Percentiles rank a stretch among this genome's conserved stretches.
phyloP scores from a whole-genome alignment of 1,284 basidiomycete species.

The Rhodotorula sp. region DNA sequence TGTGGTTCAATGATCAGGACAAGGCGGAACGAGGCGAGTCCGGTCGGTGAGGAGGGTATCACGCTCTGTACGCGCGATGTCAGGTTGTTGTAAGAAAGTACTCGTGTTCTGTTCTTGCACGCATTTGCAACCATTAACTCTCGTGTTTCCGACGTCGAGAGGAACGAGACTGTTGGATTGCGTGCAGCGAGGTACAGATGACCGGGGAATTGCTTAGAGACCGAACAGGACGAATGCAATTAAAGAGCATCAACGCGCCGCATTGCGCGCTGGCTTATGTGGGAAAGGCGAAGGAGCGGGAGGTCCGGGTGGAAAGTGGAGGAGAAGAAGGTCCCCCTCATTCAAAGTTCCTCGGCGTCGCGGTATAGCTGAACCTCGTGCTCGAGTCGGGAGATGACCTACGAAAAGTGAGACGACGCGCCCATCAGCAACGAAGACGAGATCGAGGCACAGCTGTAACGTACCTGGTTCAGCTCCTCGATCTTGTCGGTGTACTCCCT shows the following conservation, averaged over 20 bases:
- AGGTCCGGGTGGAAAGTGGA: neutral
- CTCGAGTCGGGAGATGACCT: neutral
- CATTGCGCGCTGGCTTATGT: too few species aligned
- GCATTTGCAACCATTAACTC: too few species aligned
- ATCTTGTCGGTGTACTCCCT: neutral
- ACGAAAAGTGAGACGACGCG: neutral
- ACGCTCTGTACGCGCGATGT: too few species aligned
- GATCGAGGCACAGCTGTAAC: neutral
- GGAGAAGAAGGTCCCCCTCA: neutral
- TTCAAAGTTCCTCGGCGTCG: conserved; percentile 3
- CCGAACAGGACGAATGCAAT: too few species aligned
- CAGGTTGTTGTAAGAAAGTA: too few species aligned
- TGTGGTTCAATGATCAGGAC: neutral
- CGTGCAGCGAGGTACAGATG: too few species aligned
- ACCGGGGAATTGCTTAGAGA: too few species aligned
- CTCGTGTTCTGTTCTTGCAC: too few species aligned
- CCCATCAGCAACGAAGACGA: neutral
- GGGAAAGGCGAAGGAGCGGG: neutral
- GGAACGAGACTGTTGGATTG: too few species aligned
- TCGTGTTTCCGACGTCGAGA: too few species aligned
- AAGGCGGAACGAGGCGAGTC: neutral
- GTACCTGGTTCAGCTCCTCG: conserved; percentile 14
- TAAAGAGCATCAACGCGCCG: too few species aligned
- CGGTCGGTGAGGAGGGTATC: neutral
- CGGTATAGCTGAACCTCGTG: conserved; percentile 11